These are phyloP conservation scores for Sphagnum fallax DNA, from an alignment of 228 moss, liverwort and hornwort species.

Conservation along the genomic window DNA sequence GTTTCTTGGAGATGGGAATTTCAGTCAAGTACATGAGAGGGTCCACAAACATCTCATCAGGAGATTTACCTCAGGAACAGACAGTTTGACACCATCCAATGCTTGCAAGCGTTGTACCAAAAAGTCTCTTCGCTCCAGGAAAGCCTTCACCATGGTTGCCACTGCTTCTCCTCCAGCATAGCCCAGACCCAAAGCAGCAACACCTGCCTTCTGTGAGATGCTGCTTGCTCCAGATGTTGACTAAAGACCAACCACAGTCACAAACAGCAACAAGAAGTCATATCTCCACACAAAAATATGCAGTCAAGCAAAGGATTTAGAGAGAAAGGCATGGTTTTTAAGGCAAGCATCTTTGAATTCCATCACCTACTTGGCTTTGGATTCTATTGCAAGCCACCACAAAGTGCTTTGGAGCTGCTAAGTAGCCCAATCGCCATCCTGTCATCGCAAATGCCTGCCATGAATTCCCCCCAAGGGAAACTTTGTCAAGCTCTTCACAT, in stretches of 20 bases:
- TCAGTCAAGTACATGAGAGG: background rate
- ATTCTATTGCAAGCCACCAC: slow-evolving; percentile 77
- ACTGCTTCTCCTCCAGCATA: slow-evolving; percentile 86
- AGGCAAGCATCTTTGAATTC: background rate
- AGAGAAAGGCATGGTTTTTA: background rate
- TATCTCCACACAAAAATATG: background rate
- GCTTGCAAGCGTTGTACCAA: slow-evolving; percentile 72
- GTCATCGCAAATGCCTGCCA: slow-evolving; percentile 95
- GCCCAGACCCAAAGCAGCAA: slow-evolving; percentile 84
- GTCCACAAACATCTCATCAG: background rate
- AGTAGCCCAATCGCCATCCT: slow-evolving; percentile 92
- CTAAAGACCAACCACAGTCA: slow-evolving; percentile 24
- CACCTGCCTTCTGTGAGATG: slow-evolving; percentile 90
- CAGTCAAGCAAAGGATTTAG: too few relatives aligned
- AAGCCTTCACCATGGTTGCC: slow-evolving; percentile 80
- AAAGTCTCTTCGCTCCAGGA: slow-evolving; percentile 76
- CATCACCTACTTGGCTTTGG: slow-evolving; percentile 76
- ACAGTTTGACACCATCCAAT: slow-evolving; percentile 76
- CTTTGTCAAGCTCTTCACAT: too few relatives aligned
- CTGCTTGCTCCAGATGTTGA: slow-evolving; percentile 96
- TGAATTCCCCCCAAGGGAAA: background rate
- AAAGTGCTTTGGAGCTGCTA: slow-evolving; percentile 92
- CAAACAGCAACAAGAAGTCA: background rate
- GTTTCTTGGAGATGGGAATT: background rate
- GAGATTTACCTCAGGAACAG: slow-evolving; percentile 64